Conservation (phyloP, 2,329 filamentous ascomycete species). For the Pseudocercospora macadamiae region DNA sequence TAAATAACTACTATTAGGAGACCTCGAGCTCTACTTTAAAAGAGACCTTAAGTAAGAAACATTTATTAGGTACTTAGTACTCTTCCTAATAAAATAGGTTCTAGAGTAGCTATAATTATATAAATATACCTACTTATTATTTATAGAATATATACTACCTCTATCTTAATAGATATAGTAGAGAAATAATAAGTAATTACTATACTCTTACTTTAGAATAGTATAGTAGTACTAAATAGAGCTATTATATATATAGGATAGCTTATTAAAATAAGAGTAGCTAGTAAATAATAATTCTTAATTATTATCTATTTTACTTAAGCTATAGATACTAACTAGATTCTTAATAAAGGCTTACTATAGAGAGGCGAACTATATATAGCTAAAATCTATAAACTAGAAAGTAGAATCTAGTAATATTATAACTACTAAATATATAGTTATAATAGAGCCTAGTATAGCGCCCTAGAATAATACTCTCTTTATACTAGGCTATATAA, state of each 20-base stretch:
- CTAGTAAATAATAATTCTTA: background rate
- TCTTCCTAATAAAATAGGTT: too few species aligned
- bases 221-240: background rate
- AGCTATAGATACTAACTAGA: background rate
- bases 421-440: background rate
- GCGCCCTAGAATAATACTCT: background rate
- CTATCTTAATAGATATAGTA: background rate
- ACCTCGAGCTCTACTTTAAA: background rate
- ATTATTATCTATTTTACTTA: background rate
- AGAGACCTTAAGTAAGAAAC: background rate
- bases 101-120: background rate
- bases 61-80: background rate
- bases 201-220: background rate
- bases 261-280: background rate
- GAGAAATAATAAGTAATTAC: background rate
- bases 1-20: background rate
- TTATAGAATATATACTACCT: background rate
- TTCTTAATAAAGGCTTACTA: background rate
- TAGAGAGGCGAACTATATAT: background rate
- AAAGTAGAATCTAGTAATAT: background rate
- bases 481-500: background rate
- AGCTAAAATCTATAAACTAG: background rate
- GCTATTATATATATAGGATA: background rate
- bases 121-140: background rate
- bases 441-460: background rate